A percentile compares a stretch with the other conserved stretches of the same genome.
These are phyloP conservation scores for Speleostelium caveatum DNA, from an alignment of 78 protist species.

Conservation along the genomic window DNA sequence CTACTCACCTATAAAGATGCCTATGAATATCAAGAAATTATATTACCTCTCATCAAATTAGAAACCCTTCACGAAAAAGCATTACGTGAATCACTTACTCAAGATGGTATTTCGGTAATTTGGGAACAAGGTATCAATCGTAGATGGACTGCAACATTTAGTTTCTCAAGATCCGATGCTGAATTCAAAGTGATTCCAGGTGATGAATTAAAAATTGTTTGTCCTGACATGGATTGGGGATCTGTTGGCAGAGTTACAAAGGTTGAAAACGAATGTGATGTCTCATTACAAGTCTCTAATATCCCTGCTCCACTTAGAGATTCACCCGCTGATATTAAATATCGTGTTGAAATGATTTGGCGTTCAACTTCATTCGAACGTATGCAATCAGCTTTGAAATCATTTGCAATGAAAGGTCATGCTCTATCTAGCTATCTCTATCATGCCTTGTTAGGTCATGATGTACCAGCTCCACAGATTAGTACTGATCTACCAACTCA, in stretches of 20 bases:
- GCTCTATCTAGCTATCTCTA: slow-evolving; percentile 90
- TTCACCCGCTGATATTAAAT: background rate
- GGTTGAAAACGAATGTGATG: slow-evolving; percentile 73
- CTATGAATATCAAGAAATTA: slow-evolving; percentile 92
- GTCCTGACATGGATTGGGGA: slow-evolving; percentile 81
- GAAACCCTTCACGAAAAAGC: slow-evolving; percentile 95
- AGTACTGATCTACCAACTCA: slow-evolving; percentile 63
- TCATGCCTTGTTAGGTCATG: slow-evolving; percentile 97
- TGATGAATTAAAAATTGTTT: slow-evolving; percentile 86
- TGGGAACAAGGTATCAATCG: slow-evolving; percentile 95
- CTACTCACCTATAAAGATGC: slow-evolving; percentile 93
- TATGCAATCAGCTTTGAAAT: slow-evolving; percentile 93
- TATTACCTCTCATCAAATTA: slow-evolving; percentile 93
- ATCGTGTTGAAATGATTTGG: slow-evolving; percentile 96
- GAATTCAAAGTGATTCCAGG: slow-evolving; percentile 88
- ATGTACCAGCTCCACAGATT: slow-evolving; percentile 79
- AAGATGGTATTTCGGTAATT: slow-evolving; percentile 80
- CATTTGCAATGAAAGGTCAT: slow-evolving; percentile 93
- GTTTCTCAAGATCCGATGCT: slow-evolving; percentile 82
- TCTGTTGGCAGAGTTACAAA: slow-evolving; percentile 87
- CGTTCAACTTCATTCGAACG: slow-evolving; percentile 95
- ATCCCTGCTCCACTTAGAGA: slow-evolving; percentile 65
- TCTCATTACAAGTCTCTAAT: slow-evolving; percentile 89
- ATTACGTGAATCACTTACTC: slow-evolving; percentile 88
- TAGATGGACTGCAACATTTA: slow-evolving; percentile 89